A percentile compares a stretch with the other conserved stretches of the same genome.
Evolutionary conservation across 2,329 filamentous ascomycete species (phyloP).

Genomic region (Neofusicoccum parvum): DNA sequence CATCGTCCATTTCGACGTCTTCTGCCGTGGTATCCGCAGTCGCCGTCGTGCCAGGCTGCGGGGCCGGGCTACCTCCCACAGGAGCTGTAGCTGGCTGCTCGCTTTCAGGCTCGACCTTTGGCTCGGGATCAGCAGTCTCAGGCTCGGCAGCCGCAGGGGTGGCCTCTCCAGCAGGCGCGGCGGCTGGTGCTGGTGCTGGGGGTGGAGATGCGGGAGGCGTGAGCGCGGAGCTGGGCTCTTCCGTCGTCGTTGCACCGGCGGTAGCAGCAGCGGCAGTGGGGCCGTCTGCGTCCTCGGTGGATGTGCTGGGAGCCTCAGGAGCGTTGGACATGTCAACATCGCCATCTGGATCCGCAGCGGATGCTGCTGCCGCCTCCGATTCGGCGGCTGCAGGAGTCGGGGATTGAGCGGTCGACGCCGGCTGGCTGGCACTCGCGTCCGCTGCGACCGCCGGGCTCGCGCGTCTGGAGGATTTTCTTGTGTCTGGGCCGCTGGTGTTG

Average conservation of each 20-base stretch:
- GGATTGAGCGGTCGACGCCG: background rate
- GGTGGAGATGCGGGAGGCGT: conserved; percentile 20
- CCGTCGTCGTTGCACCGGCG: background rate
- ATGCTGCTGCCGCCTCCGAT: background rate
- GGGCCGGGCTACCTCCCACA: background rate
- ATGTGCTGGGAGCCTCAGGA: conserved; percentile 4
- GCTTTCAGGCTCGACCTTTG: background rate
- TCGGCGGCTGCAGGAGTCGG: background rate
- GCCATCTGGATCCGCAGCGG: conserved; percentile 10
- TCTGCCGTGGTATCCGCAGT: conserved; percentile 14
- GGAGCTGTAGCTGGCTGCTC: conserved; percentile 4
- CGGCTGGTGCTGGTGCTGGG: background rate
- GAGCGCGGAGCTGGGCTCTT: conserved; percentile 6
- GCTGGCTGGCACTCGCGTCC: background rate
- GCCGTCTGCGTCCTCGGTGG: background rate
- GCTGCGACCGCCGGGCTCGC: conserved; percentile 19
- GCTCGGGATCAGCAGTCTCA: background rate
- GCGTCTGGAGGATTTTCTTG: conserved; percentile 32
- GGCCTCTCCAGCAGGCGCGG: background rate
- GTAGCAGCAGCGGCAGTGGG: background rate
- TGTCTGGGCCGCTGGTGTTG: conserved; percentile 32
- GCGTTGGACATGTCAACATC: conserved; percentile 27
- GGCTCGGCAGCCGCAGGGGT: conserved; percentile 1
- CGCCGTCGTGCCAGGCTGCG: background rate
- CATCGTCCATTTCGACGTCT: conserved; percentile 21